Evolutionary conservation across 2,329 filamentous ascomycete genomes (phyloP).

Genomic region (Trichoderma semiorbis): DNA sequence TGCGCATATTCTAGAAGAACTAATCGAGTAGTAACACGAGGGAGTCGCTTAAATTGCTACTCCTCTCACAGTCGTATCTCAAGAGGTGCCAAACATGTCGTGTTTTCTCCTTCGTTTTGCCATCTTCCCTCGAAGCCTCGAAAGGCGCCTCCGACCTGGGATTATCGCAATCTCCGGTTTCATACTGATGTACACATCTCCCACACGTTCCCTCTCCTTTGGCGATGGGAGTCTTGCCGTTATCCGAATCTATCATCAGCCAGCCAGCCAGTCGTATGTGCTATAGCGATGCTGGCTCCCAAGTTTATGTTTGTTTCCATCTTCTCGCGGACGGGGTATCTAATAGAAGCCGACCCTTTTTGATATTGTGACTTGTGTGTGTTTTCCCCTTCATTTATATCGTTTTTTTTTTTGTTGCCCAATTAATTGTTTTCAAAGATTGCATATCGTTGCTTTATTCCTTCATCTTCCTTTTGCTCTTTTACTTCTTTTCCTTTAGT

Average conservation of each 20-base stretch:
- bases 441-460: background rate
- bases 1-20: background rate
- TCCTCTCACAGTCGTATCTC: background rate
- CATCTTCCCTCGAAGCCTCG: background rate
- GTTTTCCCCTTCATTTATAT: background rate
- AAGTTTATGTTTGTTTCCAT: background rate
- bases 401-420: background rate
- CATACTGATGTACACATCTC: background rate
- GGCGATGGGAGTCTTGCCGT: background rate
- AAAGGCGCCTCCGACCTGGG: background rate
- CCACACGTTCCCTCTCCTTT: background rate
- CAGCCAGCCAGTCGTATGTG: background rate
- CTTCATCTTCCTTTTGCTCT: background rate
- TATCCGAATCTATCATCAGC: background rate
- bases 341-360: background rate
- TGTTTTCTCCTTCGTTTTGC: background rate
- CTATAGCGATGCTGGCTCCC: background rate
- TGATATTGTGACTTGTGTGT: background rate
- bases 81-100: background rate
- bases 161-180: background rate
- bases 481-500: conserved; percentile 28
- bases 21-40: background rate
- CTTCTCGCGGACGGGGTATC: background rate
- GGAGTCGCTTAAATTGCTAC: background rate
- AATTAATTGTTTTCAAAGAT: background rate